Evolutionary conservation across 768 basidiomycete genomes (phyloP), one percentile per base, ranked within the genome.

Genomic region (Suillus placidus): DNA sequence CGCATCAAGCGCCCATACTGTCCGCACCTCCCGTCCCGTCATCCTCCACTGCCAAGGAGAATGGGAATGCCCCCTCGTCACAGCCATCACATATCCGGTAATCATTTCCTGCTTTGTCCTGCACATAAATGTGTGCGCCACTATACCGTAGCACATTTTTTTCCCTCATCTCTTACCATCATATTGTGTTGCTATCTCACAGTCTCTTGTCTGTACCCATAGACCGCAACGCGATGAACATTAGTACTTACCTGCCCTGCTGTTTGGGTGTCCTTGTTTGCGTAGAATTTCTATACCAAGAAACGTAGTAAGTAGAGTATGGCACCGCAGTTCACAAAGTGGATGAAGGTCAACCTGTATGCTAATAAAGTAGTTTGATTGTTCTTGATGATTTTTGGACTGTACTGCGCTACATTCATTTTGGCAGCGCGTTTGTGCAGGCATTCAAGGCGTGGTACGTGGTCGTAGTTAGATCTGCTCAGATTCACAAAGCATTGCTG

Each of bases 21-120:
- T 75, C 76, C 0, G 76, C 79, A 6, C 74, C 79, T 18, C 78
- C 78, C 13, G 55, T 69, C 1, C 72, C 77, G 8, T 64, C 73
- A 14, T 72, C 72, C 13, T 58, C 70, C 6, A 55, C 32, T 12
- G 51, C 67, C 18, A 71, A 71, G 62, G 72, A 72, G 63, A 69
- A 69, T 43, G 60, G 65, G 55, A 37, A 38, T 20, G 18, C 58
- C 26, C 38, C 58, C 2, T 20, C 67, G 49, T 51, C 70, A 18
- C 76, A 70, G 34, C 61, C 73, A 16, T 55, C 45, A 26, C 62
- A 40, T 56, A 9, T 47, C 42, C 42, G 54, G 38, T 63, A 40
- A 60, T 32, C 37, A 20, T 30, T 60, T 60, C 18, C 30, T 26
- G 51, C 45, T 60, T n/a, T 63, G 51, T 23, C 20, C n/a, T 32